Evolutionary conservation across 768 basidiomycete genomes (phyloP), one percentile per base, ranked within the genome.

Genomic region (Multifurca ochricompacta): DNA sequence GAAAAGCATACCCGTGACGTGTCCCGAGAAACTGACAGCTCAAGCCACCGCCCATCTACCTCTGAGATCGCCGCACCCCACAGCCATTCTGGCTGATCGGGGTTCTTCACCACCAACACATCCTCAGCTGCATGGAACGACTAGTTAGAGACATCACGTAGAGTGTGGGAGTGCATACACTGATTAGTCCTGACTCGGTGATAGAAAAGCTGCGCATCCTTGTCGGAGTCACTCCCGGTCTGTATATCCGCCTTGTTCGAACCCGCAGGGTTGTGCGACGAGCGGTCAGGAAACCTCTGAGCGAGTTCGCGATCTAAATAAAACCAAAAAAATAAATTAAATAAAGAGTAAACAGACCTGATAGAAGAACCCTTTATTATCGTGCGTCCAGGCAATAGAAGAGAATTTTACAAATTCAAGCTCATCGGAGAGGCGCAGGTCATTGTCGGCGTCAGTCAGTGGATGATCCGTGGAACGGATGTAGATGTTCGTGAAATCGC

Each of bases 331-430:
- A 32, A 35, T 31, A n/a, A n/a, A n/a, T n/a, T n/a, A n/a, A n/a
- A n/a, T n/a, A n/a, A n/a, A n/a, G 16, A 25, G 44, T 37, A 8
- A 5, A 63, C 67, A 19, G 46, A 74, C 74, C 73, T 90, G 88
- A 66, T 92, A 92, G 69, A 91, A 88, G 68, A 91, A 89, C 1
- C 90, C 89, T 57, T 81, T 82, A 51, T 80, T 83, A 67, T 91
- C 87, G 51, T 80, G 78, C 4, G 82, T 82, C 90, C 89, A 91
- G 25, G 73, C 71, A 39, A 90, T 74, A 10, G 72, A 68, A 0
- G 83, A 85, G 68, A 88, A 90, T 66, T 91, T 91, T 58, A 87
- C 85, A 64, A 78, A 85, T 51, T 82, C 77, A 49, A 91, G 68
- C 56, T 82, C 82, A 41, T 91, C 89, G 3, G 72, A 59, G 34